Conservation (phyloP, 805 yeast species). For the Ogataea populi-albae region DNA sequence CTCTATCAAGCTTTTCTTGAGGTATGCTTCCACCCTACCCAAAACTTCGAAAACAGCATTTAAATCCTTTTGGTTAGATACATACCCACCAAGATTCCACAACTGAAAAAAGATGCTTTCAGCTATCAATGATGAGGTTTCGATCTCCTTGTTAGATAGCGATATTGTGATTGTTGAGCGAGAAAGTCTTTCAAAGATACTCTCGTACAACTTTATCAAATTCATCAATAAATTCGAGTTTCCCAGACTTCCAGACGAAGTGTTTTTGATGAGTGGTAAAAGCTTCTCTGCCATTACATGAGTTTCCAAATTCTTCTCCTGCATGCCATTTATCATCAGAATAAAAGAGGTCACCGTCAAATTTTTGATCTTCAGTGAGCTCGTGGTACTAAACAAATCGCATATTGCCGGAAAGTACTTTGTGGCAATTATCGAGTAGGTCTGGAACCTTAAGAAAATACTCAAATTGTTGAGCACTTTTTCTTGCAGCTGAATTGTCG, state of each 20-base stretch:
- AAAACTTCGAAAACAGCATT: slow-evolving; percentile 17
- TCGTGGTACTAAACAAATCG: slow-evolving; percentile 76
- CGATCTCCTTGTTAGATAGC: slow-evolving; percentile 23
- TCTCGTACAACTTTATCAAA: slow-evolving; percentile 29
- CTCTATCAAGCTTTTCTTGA: slow-evolving; percentile 18
- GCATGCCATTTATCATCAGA: slow-evolving; percentile 41
- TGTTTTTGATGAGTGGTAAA: slow-evolving; percentile 62
- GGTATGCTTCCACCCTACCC: slow-evolving; percentile 17
- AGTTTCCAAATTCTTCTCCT: slow-evolving; percentile 61
- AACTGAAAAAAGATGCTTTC: slow-evolving; percentile 33
- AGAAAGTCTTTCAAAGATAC: slow-evolving; percentile 27
- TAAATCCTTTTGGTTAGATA: slow-evolving; percentile 23
- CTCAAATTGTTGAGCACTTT: slow-evolving; percentile 28
- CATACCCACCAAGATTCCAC: slow-evolving; percentile 32
- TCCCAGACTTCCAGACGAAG: slow-evolving; percentile 32
- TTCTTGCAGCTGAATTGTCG: slow-evolving; percentile 33
- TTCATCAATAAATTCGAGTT: slow-evolving; percentile 30
- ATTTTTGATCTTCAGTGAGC: slow-evolving; percentile 74
- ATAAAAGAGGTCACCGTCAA: slow-evolving; percentile 61
- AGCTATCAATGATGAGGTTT: slow-evolving; percentile 28
- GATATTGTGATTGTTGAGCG: slow-evolving; percentile 22
- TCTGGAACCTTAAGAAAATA: slow-evolving; percentile 33
- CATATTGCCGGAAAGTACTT: slow-evolving; percentile 72
- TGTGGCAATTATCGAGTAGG: slow-evolving; percentile 60
- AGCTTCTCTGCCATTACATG: slow-evolving; percentile 71